Evolutionary conservation across 495 filamentous ascomycete species (phyloP), one percentile per base, ranked within the genome.

Genomic region (Neurospora sp.): DNA sequence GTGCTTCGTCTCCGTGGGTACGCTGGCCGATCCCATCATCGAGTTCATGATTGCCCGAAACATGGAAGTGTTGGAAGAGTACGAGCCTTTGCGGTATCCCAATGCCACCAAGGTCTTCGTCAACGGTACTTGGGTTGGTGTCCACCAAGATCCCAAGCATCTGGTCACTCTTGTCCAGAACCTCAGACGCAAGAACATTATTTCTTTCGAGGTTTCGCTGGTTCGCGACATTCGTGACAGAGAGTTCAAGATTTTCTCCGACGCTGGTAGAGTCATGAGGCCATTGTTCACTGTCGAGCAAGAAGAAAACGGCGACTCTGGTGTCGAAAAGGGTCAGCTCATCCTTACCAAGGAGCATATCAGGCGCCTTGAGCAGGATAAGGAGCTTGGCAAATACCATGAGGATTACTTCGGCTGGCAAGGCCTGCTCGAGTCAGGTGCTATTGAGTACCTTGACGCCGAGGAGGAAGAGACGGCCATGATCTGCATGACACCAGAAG

Each of bases 401-500:
- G 87, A 90, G 40, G 86, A 88, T 14, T 90, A 89, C 70, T 95
- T 91, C 76, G 95, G 94, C 75, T 99, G 96, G 94, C 86, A 93
- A 73, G 93, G 92, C 2, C 83, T 99, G 38, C 86, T 97, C 23
- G 87, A 89, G 59, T 88, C 86, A 10, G 96, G 96, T 76, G 92
- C 91, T 2, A 91, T 99, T 37, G 96, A 99, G 78, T 97, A 95
- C 77, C 89, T 99, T 5, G 96, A 99, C 81, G 96, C 96, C 0
- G 96, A 99, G 78, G 96, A 99, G 82, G 96, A 99, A 76, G 96
- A 99, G 82, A 94, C 93, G 0, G 90, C 94, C 69, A 99, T 98
- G 96, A 99, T 99, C 76, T 91, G 94, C 79, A 98, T 99, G 96
- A 94, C 94, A 0, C 96, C 96, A 0, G 94, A 98, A 76, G 96